Evolutionary conservation across 495 filamentous ascomycete genomes (phyloP).

Genomic region (Penicillium roqueforti): DNA sequence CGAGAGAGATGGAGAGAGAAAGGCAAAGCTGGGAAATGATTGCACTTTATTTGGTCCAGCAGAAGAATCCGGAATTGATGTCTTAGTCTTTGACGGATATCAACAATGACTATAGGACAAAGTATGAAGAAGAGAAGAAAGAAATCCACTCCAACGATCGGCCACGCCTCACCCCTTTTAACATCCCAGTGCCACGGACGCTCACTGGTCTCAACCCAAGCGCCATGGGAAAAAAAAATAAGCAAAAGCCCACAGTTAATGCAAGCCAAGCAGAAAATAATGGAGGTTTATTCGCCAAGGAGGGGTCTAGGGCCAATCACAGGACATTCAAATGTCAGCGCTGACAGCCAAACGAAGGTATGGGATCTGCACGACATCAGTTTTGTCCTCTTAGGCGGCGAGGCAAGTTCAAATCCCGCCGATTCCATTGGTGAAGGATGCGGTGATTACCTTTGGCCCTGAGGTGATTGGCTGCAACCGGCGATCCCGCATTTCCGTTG

Average conservation of each 20-base stretch:
- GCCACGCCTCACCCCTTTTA: conserved; percentile 14
- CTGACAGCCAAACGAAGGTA: background rate
- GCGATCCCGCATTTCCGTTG: background rate
- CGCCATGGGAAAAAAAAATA: conserved; percentile 1
- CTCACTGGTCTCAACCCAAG: conserved; percentile 10
- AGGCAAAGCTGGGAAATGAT: background rate
- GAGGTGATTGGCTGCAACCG: conserved; percentile 11
- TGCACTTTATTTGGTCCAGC: background rate
- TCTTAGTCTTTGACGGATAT: background rate
- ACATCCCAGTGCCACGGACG: conserved; percentile 1
- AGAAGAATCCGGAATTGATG: background rate
- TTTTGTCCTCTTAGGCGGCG: background rate
- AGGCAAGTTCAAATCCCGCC: conserved; percentile 7
- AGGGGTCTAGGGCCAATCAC: conserved; percentile 17
- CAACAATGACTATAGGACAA: conserved; percentile 2
- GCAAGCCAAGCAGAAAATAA: conserved; percentile 11
- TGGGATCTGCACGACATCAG: background rate
- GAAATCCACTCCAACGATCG: background rate
- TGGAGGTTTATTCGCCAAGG: conserved; percentile 7
- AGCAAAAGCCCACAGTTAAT: conserved; percentile 7
- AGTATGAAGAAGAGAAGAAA: conserved; percentile 3
- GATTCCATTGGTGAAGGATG: conserved; percentile 6
- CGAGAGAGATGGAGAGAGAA: background rate
- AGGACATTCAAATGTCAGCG: conserved; percentile 18
- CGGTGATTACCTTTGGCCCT: conserved; percentile 11